Conservation (phyloP, 1,284 basidiomycete genomes). For the Xerocomus cyaneibrunnescens region DNA sequence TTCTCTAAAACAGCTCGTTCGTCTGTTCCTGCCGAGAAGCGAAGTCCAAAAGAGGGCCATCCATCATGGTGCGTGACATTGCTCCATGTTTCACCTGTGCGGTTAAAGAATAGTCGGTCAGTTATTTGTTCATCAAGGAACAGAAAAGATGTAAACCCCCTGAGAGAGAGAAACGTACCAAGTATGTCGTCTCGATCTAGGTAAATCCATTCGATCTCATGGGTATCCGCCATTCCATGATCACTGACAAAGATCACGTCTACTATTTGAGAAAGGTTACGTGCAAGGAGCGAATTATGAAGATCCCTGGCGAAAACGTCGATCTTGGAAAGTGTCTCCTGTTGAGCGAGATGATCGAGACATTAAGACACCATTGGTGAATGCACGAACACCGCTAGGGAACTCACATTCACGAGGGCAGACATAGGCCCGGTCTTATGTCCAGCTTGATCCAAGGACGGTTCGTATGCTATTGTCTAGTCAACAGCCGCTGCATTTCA, state of each 20-base stretch:
- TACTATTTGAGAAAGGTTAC: slow-evolving; percentile 80
- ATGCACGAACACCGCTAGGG: not conserved
- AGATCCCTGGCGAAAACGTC: slow-evolving; percentile 77
- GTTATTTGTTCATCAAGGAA: no score
- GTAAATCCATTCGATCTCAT: slow-evolving; percentile 71
- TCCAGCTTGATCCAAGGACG: slow-evolving; percentile 78
- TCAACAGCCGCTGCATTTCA: slow-evolving; percentile 2
- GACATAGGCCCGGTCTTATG: slow-evolving; percentile 78
- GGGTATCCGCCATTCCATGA: slow-evolving; percentile 91
- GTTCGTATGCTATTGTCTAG: slow-evolving; percentile 60
- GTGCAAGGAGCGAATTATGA: slow-evolving; percentile 57
- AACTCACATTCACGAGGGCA: slow-evolving; percentile 63
- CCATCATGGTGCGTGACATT: slow-evolving; percentile 43
- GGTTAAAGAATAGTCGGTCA: not conserved
- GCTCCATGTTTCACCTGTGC: slow-evolving; percentile 27
- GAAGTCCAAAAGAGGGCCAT: slow-evolving; percentile 83
- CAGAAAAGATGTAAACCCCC: not conserved
- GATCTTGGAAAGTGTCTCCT: slow-evolving; percentile 68
- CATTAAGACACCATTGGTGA: no score
- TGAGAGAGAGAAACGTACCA: slow-evolving; percentile 36
- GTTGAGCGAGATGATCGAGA: not conserved
- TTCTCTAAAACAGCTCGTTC: slow-evolving; percentile 52
- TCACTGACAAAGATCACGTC: slow-evolving; percentile 91
- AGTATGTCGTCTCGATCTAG: slow-evolving; percentile 70
- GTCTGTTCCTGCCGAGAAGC: slow-evolving; percentile 65